These are phyloP conservation scores for Cladobotryum protrusum DNA, from an alignment of 2,329 filamentous ascomycete species.

Conservation along the genomic window DNA sequence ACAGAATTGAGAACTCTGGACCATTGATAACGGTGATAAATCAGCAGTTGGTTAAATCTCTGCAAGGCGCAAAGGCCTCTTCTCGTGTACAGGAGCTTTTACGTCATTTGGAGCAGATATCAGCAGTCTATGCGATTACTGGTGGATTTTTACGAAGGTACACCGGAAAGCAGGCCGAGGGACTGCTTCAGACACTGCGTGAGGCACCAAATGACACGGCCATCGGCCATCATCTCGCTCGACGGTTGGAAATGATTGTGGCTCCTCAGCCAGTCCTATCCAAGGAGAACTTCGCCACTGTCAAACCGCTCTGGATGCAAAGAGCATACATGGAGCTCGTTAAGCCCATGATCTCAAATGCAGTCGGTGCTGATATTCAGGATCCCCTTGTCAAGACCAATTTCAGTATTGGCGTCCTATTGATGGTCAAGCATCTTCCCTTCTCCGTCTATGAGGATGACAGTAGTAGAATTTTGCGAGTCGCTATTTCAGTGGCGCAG, in stretches of 20 bases:
- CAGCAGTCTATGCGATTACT: slow-evolving; percentile 29
- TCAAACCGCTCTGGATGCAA: slow-evolving; percentile 43
- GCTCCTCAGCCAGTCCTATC: slow-evolving; percentile 32
- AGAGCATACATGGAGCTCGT: slow-evolving; percentile 43
- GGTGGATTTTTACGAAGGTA: slow-evolving; percentile 34
- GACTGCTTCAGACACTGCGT: slow-evolving; percentile 30
- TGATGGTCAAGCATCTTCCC: slow-evolving; percentile 43
- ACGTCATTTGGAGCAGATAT: slow-evolving; percentile 21
- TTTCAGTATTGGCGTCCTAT: slow-evolving; percentile 42
- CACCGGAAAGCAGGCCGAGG: slow-evolving; percentile 28
- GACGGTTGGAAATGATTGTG: slow-evolving; percentile 37
- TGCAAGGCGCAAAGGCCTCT: slow-evolving; percentile 10
- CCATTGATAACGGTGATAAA: slow-evolving; percentile 23
- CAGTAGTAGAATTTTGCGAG: slow-evolving; percentile 38
- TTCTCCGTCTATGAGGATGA: slow-evolving; percentile 49
- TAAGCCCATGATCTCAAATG: slow-evolving; percentile 38
- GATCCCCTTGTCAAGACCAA: slow-evolving; percentile 29
- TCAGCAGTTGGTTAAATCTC: slow-evolving; percentile 16
- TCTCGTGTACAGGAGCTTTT: slow-evolving; percentile 10
- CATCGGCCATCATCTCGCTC: slow-evolving; percentile 35
- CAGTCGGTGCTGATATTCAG: slow-evolving; percentile 27
- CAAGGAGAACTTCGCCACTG: slow-evolving; percentile 36
- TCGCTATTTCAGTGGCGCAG: slow-evolving; percentile 43
- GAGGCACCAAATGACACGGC: slow-evolving; percentile 27
- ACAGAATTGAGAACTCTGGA: slow-evolving; percentile 29